Evolutionary conservation across 2,329 filamentous ascomycete genomes (phyloP), one percentile per base, ranked within the genome.

Genomic region (Claviceps digitariae): DNA sequence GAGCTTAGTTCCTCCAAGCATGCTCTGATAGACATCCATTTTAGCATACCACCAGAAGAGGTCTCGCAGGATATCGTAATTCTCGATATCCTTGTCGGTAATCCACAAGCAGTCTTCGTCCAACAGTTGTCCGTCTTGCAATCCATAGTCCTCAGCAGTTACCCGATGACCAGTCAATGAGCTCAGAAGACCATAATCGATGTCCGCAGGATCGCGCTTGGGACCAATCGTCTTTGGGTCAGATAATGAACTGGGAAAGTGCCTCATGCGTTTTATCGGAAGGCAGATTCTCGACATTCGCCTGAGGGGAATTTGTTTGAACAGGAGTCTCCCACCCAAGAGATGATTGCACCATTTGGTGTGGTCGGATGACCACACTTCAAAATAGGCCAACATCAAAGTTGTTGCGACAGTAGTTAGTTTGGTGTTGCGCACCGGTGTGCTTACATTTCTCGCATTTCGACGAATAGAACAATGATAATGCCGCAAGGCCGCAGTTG

Each of bases 41-140:
- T 95, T 95, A 61, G 81, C 84, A 65, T 90, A 96, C 87, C 90
- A 96, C 90, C 91, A 98, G 64, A 86, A 94, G 5, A 97, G 70
- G 68, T 97, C 93, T 58, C 86, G 82, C 41, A 93, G 75, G 17
- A 86, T 84, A 62, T 93, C 86, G 62, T 87, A 95, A 43, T 79
- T 83, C 57, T 88, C 83, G 48, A 95, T 76, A 56, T 97, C 90
- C 56, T 72, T 75, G 38, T 77, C 71, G 1, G 77, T 78, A 7
- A 62, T 57, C 4, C 56, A 56, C 10, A 53, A 40, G 7, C 52
- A 54, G 2, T 59, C 54, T n/a, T 60, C 57, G 21, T 65, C 60
- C 6, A 65, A 56, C 2, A 56, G 53, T 41, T 66, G 65, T 4
- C 59, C 60, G 6, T 64, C 60, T 27, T 58, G 58, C 1, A 70